Conservation (phyloP, 306 rosid species). For the Vigna reflexopilosa region DNA sequence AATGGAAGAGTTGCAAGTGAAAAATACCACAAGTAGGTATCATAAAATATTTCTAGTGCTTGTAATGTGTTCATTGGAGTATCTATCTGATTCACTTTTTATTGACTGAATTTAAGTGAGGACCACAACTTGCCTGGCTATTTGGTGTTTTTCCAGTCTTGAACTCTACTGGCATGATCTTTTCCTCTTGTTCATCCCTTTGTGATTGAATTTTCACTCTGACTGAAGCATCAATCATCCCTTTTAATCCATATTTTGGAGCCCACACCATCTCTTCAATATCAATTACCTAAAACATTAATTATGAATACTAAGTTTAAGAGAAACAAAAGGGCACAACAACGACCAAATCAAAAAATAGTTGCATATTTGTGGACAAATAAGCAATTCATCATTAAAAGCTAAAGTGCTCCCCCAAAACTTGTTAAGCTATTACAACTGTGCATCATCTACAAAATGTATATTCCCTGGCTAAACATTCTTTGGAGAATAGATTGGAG, state of each 20-base stretch:
- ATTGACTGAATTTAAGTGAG: constrained; percentile 29
- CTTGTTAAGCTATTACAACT: constrained; percentile 6
- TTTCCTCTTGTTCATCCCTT: constrained; percentile 53
- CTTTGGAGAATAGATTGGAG: constrained; percentile 23
- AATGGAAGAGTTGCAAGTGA: constrained; percentile 40
- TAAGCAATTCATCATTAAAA: constrained; percentile 10
- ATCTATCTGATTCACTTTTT: constrained; percentile 32
- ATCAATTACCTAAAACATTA: constrained; percentile 76
- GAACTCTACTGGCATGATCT: constrained; percentile 88
- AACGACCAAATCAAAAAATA: constrained; percentile 8
- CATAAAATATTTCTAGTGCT: background rate
- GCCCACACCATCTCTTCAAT: constrained; percentile 99
- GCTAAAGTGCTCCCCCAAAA: background rate
- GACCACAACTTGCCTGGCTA: constrained; percentile 73
- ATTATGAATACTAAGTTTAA: constrained; percentile 12
- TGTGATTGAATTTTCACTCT: constrained; percentile 63
- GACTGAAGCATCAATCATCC: constrained; percentile 96
- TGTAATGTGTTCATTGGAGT: constrained; percentile 16
- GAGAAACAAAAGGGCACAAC: no score
- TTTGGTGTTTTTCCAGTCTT: constrained; percentile 79
- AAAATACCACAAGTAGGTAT: constrained; percentile 33
- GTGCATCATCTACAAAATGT: constrained; percentile 34
- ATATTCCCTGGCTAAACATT: background rate
- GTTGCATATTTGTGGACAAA: constrained; percentile 24
- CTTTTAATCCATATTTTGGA: constrained; percentile 93